Conservation (phyloP, 192 early-diverging fungal species). For the Jimgerdemannia flammicorona region DNA sequence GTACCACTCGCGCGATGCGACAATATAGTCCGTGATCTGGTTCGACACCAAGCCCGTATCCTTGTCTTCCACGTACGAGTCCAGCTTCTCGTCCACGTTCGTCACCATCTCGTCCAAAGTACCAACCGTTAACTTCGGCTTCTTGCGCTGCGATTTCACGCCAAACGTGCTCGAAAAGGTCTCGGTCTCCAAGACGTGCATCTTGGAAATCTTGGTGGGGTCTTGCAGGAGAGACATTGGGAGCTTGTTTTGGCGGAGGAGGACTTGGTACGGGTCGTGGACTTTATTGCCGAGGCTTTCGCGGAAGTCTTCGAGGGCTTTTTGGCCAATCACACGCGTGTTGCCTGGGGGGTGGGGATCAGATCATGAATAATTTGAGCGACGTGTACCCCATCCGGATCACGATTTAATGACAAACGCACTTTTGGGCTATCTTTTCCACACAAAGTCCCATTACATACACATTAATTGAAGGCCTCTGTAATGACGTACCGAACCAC, state of each 20-base stretch:
- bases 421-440: not conserved
- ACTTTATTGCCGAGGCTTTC: constrained; percentile 81
- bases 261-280: constrained; percentile 94
- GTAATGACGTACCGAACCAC: constrained; percentile 79
- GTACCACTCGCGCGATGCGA: constrained; percentile 81
- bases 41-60: constrained; percentile 78
- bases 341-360: constrained; percentile 54
- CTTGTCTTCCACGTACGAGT: constrained; percentile 38
- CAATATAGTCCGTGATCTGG: constrained; percentile 62
- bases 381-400: not conserved
- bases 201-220: constrained; percentile 61
- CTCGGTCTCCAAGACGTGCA: constrained; percentile 96
- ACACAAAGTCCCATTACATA: not conserved
- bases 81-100: constrained; percentile 61
- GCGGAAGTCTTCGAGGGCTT: constrained; percentile 89
- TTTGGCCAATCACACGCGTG: constrained; percentile 94
- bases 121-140: constrained; percentile 76
- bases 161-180: constrained; percentile 92
- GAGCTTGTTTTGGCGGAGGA: constrained; percentile 91
- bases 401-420: not conserved
- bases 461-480: not conserved
- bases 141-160: constrained; percentile 90
- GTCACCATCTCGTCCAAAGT: constrained; percentile 78
- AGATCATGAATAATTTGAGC: not conserved
- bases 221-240: constrained; percentile 91